A percentile compares a stretch with the other conserved stretches of the same genome.
These are phyloP conservation scores for Asclepias syriaca DNA, from an alignment of 257 asterid species.

Conservation along the genomic window DNA sequence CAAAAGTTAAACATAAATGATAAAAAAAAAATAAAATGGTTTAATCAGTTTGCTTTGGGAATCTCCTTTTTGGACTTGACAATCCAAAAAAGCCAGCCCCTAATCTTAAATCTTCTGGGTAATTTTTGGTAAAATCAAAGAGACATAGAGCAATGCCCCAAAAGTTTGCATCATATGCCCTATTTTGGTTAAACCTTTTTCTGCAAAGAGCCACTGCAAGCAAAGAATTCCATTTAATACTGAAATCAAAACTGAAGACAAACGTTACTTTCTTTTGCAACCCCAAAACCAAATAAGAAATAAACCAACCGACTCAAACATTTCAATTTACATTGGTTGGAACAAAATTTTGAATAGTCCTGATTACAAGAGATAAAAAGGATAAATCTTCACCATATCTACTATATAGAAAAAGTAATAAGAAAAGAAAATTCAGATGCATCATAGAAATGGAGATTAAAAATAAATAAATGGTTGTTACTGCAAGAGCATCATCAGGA, in stretches of 20 bases:
- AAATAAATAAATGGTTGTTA: slow-evolving; percentile 1
- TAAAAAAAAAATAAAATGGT: not conserved
- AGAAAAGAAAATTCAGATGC: slow-evolving; percentile 7
- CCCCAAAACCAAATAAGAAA: not conserved
- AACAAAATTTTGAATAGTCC: not conserved
- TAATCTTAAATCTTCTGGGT: not conserved
- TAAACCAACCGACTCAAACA: not conserved
- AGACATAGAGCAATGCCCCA: not conserved
- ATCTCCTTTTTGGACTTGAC: not conserved
- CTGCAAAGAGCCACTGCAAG: not conserved
- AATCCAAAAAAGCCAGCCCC: not conserved
- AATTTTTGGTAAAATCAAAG: not conserved
- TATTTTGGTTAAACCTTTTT: not conserved
- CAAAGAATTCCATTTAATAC: not conserved
- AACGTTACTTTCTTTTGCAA: not conserved
- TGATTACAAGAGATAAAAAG: not conserved
- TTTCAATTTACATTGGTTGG: not conserved
- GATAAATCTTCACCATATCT: not conserved
- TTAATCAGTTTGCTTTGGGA: not conserved
- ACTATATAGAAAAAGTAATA: not conserved
- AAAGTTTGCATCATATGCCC: not conserved
- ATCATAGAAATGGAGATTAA: not conserved
- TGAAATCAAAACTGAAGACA: not conserved
- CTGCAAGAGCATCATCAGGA: slow-evolving; percentile 1
- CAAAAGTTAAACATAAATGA: not conserved